phyloP scores from a whole-genome alignment of 768 basidiomycete genomes.

The Podaxis sp. region DNA sequence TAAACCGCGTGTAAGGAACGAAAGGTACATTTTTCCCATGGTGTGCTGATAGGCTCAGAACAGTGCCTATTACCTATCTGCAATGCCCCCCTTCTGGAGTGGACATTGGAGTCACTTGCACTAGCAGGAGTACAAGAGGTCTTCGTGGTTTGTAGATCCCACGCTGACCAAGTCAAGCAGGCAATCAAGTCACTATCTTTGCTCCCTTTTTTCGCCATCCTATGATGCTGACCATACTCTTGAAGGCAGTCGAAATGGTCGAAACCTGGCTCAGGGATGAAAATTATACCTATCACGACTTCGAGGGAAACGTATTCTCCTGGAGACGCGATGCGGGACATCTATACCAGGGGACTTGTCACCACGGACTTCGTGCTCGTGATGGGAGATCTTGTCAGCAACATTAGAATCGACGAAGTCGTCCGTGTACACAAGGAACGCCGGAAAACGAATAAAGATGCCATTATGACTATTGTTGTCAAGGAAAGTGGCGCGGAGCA shows the following conservation, averaged over 20 bases:
- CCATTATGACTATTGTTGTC: conserved; percentile 95
- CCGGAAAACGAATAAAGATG: conserved; percentile 83
- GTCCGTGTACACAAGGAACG: conserved; percentile 86
- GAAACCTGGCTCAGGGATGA: conserved; percentile 70
- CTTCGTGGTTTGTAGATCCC: conserved; percentile 91
- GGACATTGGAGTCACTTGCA: conserved; percentile 94
- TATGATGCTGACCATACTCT: conserved; percentile 11
- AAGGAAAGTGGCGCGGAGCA: conserved; percentile 72
- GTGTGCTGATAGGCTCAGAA: conserved; percentile 17
- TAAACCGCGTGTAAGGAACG: conserved; percentile 71
- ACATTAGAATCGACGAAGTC: conserved; percentile 85
- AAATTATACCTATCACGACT: conserved; percentile 81
- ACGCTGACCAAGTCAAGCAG: conserved; percentile 79
- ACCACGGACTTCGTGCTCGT: conserved; percentile 90
- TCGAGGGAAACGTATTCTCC: conserved; percentile 85
- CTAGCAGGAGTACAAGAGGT: conserved; percentile 96
- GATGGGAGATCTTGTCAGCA: conserved; percentile 90
- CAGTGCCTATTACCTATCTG: conserved; percentile 92
- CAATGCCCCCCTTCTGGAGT: conserved; percentile 89
- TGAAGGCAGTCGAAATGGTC: conserved; percentile 82
- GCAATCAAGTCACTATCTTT: conserved; percentile 67
- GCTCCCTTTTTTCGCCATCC: conserved; percentile 6
- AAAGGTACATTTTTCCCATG: conserved; percentile 9
- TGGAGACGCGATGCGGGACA: conserved; percentile 90
- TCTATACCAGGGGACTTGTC: conserved; percentile 88